These are phyloP conservation scores for Loxodes magnus DNA, from an alignment of 73 alveolate genomes.

Conservation along the genomic window DNA sequence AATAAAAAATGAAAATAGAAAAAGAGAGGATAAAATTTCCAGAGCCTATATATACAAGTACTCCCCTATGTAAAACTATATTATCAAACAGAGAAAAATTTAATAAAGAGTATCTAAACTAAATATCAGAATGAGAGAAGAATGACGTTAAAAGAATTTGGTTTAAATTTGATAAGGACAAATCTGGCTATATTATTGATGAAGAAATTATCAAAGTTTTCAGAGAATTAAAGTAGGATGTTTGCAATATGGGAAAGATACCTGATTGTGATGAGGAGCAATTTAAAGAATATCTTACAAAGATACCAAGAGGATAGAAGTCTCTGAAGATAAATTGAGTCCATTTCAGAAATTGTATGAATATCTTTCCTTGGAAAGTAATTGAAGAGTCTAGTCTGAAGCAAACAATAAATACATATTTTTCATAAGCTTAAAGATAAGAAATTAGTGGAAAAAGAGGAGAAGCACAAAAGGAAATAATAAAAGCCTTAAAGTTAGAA, in stretches of 20 bases:
- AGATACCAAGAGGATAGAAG: slow-evolving; percentile 43
- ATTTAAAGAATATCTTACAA: slow-evolving; percentile 29
- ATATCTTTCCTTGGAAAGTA: slow-evolving; percentile 36
- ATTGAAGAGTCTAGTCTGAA: slow-evolving; percentile 32
- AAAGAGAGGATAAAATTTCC: slow-evolving; percentile 29
- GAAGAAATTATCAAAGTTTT: slow-evolving; percentile 57
- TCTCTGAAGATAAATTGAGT: slow-evolving; percentile 45
- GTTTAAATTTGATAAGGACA: slow-evolving; percentile 78
- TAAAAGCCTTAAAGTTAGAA: slow-evolving; percentile 52
- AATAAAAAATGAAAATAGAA: slow-evolving; percentile 28
- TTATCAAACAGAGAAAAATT: slow-evolving; percentile 55
- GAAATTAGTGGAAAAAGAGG: slow-evolving; percentile 63
- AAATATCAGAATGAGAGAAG: slow-evolving; percentile 89
- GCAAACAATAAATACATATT: slow-evolving; percentile 41
- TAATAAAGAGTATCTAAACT: slow-evolving; percentile 55
- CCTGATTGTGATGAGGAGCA: slow-evolving; percentile 43
- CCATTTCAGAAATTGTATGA: slow-evolving; percentile 53
- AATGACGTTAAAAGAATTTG: slow-evolving; percentile 67
- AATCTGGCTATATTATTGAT: slow-evolving; percentile 59
- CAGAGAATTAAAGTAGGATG: slow-evolving; percentile 35
- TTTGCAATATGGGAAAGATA: slow-evolving; percentile 65
- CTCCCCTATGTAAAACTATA: slow-evolving; percentile 49
- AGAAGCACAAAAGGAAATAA: slow-evolving; percentile 53
- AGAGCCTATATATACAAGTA: slow-evolving; percentile 40
- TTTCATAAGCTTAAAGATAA: slow-evolving; percentile 40